These are phyloP conservation scores for Coemansia sp. DNA, from an alignment of 192 early-diverging fungal genomes.

Conservation along the genomic window DNA sequence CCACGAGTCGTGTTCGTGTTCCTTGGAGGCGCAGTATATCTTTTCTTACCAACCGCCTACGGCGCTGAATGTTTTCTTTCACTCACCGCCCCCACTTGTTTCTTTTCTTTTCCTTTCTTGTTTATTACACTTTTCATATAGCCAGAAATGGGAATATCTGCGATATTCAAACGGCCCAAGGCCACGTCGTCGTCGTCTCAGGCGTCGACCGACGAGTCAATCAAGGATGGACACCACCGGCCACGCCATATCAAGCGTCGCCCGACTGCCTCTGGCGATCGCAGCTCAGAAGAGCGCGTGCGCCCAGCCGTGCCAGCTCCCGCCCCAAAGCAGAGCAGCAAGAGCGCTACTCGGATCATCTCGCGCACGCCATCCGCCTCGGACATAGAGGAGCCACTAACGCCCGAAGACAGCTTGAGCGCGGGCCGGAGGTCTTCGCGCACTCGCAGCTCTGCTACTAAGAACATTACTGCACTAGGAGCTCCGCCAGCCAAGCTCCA, in stretches of 20 bases:
- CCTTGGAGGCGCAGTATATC: constrained; percentile 3
- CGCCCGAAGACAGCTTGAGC: constrained; percentile 34
- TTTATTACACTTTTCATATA: constrained; percentile 1
- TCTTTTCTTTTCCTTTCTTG: constrained; percentile 1
- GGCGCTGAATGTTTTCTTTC: background rate
- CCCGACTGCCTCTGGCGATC: constrained; percentile 17
- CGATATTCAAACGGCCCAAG: constrained; percentile 55
- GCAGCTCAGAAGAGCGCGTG: background rate
- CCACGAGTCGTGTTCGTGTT: background rate
- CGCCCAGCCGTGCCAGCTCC: background rate
- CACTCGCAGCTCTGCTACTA: constrained; percentile 5
- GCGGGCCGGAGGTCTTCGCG: constrained; percentile 6
- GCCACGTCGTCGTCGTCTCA: constrained; percentile 4
- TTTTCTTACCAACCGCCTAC: background rate
- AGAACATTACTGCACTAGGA: background rate
- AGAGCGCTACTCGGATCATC: background rate
- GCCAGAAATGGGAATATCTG: constrained; percentile 45
- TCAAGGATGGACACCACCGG: constrained; percentile 8
- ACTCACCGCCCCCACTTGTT: background rate
- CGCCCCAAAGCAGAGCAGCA: constrained; percentile 5
- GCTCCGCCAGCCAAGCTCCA: background rate
- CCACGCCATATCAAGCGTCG: constrained; percentile 29
- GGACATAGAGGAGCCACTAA: constrained; percentile 23
- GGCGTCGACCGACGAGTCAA: background rate
- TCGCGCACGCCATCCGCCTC: constrained; percentile 6